Evolutionary conservation across 2,329 filamentous ascomycete genomes (phyloP).

Genomic region (Rutstroemia sp.): DNA sequence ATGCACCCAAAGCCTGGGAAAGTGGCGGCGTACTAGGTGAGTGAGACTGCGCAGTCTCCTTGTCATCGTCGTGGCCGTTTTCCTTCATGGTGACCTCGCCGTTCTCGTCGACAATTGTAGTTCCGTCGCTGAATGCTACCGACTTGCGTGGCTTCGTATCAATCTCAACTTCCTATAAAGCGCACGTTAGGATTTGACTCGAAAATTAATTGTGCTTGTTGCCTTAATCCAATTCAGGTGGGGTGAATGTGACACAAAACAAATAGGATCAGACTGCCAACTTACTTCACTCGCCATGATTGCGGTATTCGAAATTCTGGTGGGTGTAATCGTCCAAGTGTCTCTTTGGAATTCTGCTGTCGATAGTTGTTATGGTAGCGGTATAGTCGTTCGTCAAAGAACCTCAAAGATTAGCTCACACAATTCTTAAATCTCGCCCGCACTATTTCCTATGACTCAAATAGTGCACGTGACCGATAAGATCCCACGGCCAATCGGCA

Average conservation of each 20-base stretch:
- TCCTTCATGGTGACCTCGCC: slow-evolving; percentile 74
- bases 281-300: slow-evolving; percentile 10
- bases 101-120: slow-evolving; percentile 82
- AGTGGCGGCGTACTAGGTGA: slow-evolving; percentile 57
- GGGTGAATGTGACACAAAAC: slow-evolving; percentile 1
- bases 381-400: too few relatives aligned
- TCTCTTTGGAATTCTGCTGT: too few relatives aligned
- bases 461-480: too few relatives aligned
- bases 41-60: slow-evolving; percentile 77
- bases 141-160: slow-evolving; percentile 72
- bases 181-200: slow-evolving; percentile 13
- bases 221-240: slow-evolving; percentile 3
- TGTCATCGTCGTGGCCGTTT: slow-evolving; percentile 62
- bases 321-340: too few relatives aligned
- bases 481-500: not conserved
- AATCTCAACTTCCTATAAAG: slow-evolving; percentile 13
- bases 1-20: slow-evolving; percentile 46
- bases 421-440: too few relatives aligned
- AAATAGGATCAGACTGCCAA: not conserved
- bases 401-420: too few relatives aligned
- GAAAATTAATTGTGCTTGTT: slow-evolving; percentile 3
- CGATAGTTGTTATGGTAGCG: too few relatives aligned
- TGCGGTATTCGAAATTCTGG: not conserved
- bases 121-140: slow-evolving; percentile 85
- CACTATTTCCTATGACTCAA: too few relatives aligned